These are phyloP conservation scores for Xylaria sp. DNA, from an alignment of 2,329 filamentous ascomycete species.

Conservation along the genomic window DNA sequence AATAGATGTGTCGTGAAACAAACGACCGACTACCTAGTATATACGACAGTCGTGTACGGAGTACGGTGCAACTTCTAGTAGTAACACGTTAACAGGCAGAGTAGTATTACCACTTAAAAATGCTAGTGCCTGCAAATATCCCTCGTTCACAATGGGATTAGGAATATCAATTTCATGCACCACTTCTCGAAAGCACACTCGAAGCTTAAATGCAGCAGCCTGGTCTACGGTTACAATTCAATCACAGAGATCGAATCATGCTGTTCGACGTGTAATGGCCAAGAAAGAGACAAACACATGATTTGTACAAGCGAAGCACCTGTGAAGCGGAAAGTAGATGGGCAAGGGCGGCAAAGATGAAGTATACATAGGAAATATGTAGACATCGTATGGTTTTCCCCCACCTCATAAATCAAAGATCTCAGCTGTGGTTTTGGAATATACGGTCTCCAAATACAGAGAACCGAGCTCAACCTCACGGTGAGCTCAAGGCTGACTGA, in stretches of 20 bases:
- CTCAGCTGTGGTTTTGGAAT: constrained; percentile 92
- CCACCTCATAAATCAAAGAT: constrained; percentile 90
- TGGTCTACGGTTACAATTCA: neutral
- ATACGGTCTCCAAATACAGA: constrained; percentile 74
- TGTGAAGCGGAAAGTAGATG: no score
- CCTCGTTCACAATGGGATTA: neutral
- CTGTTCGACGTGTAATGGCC: neutral
- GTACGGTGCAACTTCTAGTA: neutral
- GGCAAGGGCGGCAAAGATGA: neutral
- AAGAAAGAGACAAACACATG: neutral
- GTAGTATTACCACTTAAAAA: neutral
- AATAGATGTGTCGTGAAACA: no score
- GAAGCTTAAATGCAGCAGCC: neutral
- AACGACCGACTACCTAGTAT: neutral
- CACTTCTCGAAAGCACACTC: neutral
- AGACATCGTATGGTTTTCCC: constrained; percentile 87
- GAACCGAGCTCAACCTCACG: constrained; percentile 74
- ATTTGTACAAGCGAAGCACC: neutral
- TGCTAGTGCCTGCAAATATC: neutral
- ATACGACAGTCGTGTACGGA: neutral
- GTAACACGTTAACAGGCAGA: neutral
- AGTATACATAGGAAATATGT: constrained; percentile 60
- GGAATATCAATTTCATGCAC: neutral
- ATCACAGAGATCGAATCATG: neutral
- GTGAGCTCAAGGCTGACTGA: constrained; percentile 75